phyloP scores from a whole-genome alignment of 73 alveolate genomes.

The Paramecium bursaria region DNA sequence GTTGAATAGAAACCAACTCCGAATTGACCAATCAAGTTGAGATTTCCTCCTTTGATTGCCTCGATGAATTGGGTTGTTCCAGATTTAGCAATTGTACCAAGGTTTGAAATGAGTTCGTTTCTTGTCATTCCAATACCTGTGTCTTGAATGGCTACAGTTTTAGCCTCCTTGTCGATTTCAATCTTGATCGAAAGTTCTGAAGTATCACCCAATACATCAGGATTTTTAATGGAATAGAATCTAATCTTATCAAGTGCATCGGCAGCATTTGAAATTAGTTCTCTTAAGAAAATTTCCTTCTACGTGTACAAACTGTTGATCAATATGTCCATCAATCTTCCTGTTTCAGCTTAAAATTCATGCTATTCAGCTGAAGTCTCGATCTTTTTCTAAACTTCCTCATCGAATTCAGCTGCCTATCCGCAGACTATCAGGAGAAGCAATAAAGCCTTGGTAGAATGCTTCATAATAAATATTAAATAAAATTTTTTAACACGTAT shows the following conservation, averaged over 20 bases:
- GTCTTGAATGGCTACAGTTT: constrained; percentile 95
- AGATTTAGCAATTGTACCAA: constrained; percentile 99
- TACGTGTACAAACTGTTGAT: constrained; percentile 98
- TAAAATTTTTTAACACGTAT: too few species aligned
- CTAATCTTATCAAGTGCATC: constrained; percentile 99
- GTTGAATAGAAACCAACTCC: constrained; percentile 99
- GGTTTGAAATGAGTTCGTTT: constrained; percentile 96
- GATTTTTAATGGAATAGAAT: constrained; percentile 92
- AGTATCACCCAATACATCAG: constrained; percentile 85
- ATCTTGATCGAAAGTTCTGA: constrained; percentile 92
- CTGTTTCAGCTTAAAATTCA: constrained; percentile 97
- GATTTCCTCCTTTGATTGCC: constrained; percentile 92
- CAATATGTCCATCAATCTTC: constrained; percentile 98
- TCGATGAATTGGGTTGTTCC: constrained; percentile 99
- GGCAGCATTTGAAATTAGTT: constrained; percentile 98
- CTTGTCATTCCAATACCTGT: constrained; percentile 99
- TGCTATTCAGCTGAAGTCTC: too few species aligned
- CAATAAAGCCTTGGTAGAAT: too few species aligned
- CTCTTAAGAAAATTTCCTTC: constrained; percentile 98
- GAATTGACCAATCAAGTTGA: constrained; percentile 98
- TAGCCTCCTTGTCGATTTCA: constrained; percentile 93
- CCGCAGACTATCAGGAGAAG: too few species aligned
- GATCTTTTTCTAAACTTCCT: too few species aligned
- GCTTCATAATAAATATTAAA: too few species aligned
- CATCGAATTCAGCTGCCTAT: too few species aligned